Conservation (phyloP, 2,329 filamentous ascomycete genomes). For the Trichoderma koningii region DNA sequence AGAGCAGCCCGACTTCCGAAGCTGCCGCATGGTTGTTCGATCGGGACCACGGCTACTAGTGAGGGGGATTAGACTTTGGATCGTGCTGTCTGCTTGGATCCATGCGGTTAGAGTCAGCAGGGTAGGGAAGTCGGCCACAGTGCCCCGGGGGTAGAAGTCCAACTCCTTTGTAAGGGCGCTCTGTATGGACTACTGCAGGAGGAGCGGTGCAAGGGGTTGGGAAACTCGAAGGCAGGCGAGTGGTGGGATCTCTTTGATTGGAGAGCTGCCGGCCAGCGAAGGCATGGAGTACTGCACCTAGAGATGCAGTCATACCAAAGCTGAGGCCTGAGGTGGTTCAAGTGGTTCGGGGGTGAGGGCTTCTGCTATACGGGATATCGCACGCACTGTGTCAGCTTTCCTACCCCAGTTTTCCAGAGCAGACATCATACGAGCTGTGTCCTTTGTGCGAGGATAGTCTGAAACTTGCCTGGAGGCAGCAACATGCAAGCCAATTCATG, state of each 20-base stretch:
- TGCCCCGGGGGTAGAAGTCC: background rate
- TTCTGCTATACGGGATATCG: slow-evolving; percentile 7
- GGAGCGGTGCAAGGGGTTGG: background rate
- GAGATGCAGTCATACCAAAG: slow-evolving; percentile 13
- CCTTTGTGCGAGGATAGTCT: background rate
- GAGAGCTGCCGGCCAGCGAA: slow-evolving; percentile 4
- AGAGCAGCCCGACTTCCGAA: slow-evolving; percentile 22
- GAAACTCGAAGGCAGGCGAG: background rate
- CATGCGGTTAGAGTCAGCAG: background rate
- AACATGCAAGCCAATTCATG: slow-evolving; percentile 16
- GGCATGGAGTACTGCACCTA: background rate
- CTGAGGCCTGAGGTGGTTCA: background rate
- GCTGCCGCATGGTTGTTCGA: slow-evolving; percentile 9
- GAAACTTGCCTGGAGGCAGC: background rate
- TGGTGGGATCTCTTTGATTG: background rate
- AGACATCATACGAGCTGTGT: slow-evolving; percentile 16
- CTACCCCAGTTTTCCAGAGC: background rate
- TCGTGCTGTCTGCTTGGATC: slow-evolving; percentile 12
- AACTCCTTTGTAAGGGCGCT: background rate
- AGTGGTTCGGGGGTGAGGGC: background rate
- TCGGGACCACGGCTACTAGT: slow-evolving; percentile 17
- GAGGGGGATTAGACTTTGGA: slow-evolving; percentile 20
- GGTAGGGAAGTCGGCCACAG: background rate
- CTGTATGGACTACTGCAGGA: background rate
- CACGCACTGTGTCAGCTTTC: slow-evolving; percentile 24